Evolutionary conservation across 345 rosid genomes (phyloP), one percentile per base, ranked within the genome.

Genomic region (Erucastrum elatum): DNA sequence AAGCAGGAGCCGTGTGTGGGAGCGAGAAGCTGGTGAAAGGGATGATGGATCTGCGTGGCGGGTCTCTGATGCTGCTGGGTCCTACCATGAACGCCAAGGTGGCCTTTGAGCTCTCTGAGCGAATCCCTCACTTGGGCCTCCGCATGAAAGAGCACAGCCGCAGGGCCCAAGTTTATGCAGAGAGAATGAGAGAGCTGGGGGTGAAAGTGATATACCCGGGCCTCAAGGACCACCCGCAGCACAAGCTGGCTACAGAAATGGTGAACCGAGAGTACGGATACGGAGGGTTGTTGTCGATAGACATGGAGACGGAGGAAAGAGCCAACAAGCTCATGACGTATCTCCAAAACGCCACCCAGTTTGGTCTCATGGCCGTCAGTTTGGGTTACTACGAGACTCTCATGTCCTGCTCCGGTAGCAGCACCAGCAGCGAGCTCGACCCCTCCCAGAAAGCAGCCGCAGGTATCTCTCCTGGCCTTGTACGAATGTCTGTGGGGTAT

Each of bases 81-180:
- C 99, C 99, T 41, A 95, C 99, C 25, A 95, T 93, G 99, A 95
- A 95, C 55, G 86, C 99, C 10, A 95, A 93, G 77, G 96, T 91
- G 7, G 98, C 99, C 3, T 91, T 90, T 51, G 98, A 91, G 68
- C 82, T 95, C 1, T 91, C 97, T 0, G 97, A 90, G 63, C 84
- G 99, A 30, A 82, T 95, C 61, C 99, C 99, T 64, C 98, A 95
- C 75, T 74, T 93, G 70, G 84, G 87, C 76, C 86, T 95, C 2
- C 85, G 99, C 66, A 89, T 95, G 92, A 95, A 83, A 74, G 99
- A 91, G 83, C 99, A 95, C 17, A 84, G 96, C 88, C 75, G 66
- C 33, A 70, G 99, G 56, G 97, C 98, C 53, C 83, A 75, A 17
- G 80, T 75, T 12, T 93, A 81, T 21, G 99, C 99, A 0, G 83